Percentiles rank a stretch among this genome's conserved stretches.
These are phyloP conservation scores for Coniochaeta prunicola DNA, from an alignment of 2,329 filamentous ascomycete genomes.

Conservation along the genomic window DNA sequence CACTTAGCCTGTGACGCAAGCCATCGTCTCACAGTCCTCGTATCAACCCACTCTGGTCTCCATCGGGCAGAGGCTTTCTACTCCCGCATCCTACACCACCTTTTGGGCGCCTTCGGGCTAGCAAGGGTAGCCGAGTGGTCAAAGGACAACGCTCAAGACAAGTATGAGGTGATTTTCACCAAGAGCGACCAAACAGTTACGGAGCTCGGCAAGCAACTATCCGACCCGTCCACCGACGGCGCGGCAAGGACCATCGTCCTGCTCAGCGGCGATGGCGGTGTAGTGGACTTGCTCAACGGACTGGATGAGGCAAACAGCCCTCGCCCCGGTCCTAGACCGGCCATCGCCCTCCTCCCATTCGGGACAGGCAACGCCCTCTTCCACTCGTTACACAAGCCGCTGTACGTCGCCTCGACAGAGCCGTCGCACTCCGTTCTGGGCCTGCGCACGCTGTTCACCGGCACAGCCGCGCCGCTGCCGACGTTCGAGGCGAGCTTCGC, in stretches of 20 bases:
- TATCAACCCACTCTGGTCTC: slow-evolving; percentile 61
- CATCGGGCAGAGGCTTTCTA: slow-evolving; percentile 51
- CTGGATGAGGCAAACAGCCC: slow-evolving; percentile 18
- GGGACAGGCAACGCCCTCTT: slow-evolving; percentile 62
- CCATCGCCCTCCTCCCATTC: slow-evolving; percentile 49
- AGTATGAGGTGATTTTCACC: slow-evolving; percentile 55
- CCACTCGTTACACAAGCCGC: slow-evolving; percentile 53
- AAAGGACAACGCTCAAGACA: slow-evolving; percentile 1
- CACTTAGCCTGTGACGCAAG: slow-evolving; percentile 18
- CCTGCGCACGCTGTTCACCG: slow-evolving; percentile 53
- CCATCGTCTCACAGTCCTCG: slow-evolving; percentile 50
- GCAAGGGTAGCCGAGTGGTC: slow-evolving; percentile 8
- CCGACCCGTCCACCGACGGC: not conserved
- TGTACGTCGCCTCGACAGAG: slow-evolving; percentile 29
- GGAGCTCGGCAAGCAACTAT: slow-evolving; percentile 42
- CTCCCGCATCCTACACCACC: slow-evolving; percentile 43
- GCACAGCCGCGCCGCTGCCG: slow-evolving; percentile 47
- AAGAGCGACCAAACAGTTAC: slow-evolving; percentile 55
- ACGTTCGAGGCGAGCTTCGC: slow-evolving; percentile 58
- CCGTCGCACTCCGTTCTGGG: slow-evolving; percentile 39
- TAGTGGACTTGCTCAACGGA: slow-evolving; percentile 75
- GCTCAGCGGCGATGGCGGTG: slow-evolving; percentile 80
- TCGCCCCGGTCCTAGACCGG: slow-evolving; percentile 20
- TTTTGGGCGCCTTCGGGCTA: slow-evolving; percentile 42
- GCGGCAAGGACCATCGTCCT: slow-evolving; percentile 59